Percentiles rank a stretch among this genome's conserved stretches.
Evolutionary conservation across 176 grass and related monocot species (phyloP).

Genomic region (Hordeum vulgare): DNA sequence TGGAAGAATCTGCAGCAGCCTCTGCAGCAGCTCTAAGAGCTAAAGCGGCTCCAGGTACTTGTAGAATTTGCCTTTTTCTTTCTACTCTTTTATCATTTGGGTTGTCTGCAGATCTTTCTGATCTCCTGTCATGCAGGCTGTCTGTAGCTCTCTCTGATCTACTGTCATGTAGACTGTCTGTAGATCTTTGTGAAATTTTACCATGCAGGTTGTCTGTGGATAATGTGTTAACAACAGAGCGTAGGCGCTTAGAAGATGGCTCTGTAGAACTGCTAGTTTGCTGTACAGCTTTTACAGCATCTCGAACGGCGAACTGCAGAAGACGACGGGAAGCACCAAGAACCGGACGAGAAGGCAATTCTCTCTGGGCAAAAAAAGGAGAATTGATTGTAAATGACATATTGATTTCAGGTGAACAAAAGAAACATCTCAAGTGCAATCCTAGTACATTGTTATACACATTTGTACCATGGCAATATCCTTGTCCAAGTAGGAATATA

Average conservation of each 20-base stretch:
- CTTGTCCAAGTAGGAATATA: background rate
- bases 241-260: constrained; percentile 63
- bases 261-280: constrained; percentile 39
- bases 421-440: background rate
- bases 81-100: constrained; percentile 35
- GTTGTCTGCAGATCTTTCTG: constrained; percentile 34
- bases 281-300: constrained; percentile 85
- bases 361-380: constrained; percentile 50
- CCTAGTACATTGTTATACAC: background rate
- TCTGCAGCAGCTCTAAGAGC: constrained; percentile 70
- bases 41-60: constrained; percentile 58
- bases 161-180: background rate
- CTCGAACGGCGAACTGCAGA: constrained; percentile 87
- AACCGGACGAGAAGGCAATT: constrained; percentile 26
- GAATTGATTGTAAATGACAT: constrained; percentile 4
- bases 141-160: constrained; percentile 7
- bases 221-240: constrained; percentile 67
- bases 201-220: constrained; percentile 35
- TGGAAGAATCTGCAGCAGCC: constrained; percentile 68
- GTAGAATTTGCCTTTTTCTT: constrained; percentile 48
- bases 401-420: constrained; percentile 10
- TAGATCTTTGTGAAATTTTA: too few species aligned
- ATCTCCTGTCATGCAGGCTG: constrained; percentile 16
- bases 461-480: background rate
- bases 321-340: constrained; percentile 72